Percentiles rank a stretch among this genome's conserved stretches.
These are phyloP conservation scores for Magnolia kwangsiensis DNA, from an alignment of 164 flowering plant genomes.

Conservation along the genomic window DNA sequence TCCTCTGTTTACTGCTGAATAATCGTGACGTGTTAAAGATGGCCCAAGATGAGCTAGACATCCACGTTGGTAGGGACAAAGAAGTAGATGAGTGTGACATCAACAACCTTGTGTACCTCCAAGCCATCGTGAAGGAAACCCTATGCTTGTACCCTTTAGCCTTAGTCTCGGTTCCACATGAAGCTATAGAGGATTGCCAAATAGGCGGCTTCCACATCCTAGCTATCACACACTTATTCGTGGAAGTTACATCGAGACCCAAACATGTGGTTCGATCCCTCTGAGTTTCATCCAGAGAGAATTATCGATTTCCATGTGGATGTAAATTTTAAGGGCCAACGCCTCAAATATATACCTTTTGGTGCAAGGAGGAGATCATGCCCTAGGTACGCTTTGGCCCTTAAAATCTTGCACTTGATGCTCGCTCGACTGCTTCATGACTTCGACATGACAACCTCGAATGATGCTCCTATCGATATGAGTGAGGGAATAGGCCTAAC, in stretches of 20 bases:
- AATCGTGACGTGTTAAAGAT: slow-evolving; percentile 30
- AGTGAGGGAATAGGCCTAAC: slow-evolving; percentile 7
- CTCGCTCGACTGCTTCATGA: slow-evolving; percentile 5
- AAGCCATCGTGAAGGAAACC: slow-evolving; percentile 35
- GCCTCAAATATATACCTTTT: slow-evolving; percentile 14
- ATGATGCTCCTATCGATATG: slow-evolving; percentile 7
- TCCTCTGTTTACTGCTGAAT: slow-evolving; percentile 39
- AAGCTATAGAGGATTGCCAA: slow-evolving; percentile 29
- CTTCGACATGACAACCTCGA: slow-evolving; percentile 4
- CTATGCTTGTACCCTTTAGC: slow-evolving; percentile 36
- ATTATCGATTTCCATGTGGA: slow-evolving; percentile 20
- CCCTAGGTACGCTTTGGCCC: slow-evolving; percentile 17
- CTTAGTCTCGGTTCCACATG: slow-evolving; percentile 46
- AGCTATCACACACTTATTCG: slow-evolving; percentile 33
- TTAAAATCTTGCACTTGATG: slow-evolving; percentile 2
- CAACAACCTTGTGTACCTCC: slow-evolving; percentile 35
- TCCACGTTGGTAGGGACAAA: slow-evolving; percentile 18
- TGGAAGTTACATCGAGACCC: slow-evolving; percentile 36
- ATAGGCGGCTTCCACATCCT: slow-evolving; percentile 41
- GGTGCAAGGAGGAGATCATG: slow-evolving; percentile 24
- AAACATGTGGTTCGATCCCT: slow-evolving; percentile 42
- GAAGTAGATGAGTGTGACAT: slow-evolving; percentile 43
- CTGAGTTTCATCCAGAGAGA: slow-evolving; percentile 49
- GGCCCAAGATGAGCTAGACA: slow-evolving; percentile 34
- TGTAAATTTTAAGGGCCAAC: slow-evolving; percentile 9